These are phyloP conservation scores for Artemisia tridentata DNA, from an alignment of 129 eudicot genomes.

Conservation along the genomic window DNA sequence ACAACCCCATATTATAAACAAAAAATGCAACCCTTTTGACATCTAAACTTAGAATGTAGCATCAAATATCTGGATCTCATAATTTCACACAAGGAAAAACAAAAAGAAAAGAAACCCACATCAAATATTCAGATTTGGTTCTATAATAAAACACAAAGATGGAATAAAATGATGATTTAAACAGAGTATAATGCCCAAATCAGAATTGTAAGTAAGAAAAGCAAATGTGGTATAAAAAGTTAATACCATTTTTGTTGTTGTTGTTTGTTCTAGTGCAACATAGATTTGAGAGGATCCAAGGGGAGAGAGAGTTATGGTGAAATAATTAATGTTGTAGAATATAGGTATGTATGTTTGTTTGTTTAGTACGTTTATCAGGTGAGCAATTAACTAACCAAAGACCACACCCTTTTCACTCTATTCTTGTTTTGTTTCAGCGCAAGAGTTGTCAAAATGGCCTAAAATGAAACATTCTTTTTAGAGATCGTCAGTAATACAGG, in stretches of 20 bases:
- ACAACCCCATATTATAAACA: background rate
- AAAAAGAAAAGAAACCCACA: background rate
- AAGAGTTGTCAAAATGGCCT: too few species aligned
- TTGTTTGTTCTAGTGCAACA: conserved; percentile 25
- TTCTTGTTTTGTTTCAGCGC: too few species aligned
- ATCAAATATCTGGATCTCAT: conserved; percentile 20
- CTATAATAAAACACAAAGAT: conserved; percentile 20
- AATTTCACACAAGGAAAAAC: conserved; percentile 11
- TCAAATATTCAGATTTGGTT: background rate
- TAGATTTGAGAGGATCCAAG: conserved; percentile 17
- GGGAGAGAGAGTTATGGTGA: conserved; percentile 3
- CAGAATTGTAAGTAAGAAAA: background rate
- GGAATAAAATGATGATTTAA: background rate
- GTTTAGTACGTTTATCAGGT: conserved; percentile 16
- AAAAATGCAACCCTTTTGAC: conserved; percentile 11
- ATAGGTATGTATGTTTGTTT: conserved; percentile 10
- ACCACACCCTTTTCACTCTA: too few species aligned
- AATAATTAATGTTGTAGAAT: background rate
- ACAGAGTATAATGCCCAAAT: too few species aligned
- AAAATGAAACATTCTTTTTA: too few species aligned
- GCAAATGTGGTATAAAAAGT: conserved; percentile 11
- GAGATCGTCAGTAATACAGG: too few species aligned
- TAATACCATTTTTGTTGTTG: conserved; percentile 20
- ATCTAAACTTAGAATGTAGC: conserved; percentile 1
- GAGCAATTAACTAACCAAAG: background rate